Percentiles rank a stretch among this genome's conserved stretches.
Conservation (phyloP, 129 eudicot genomes). For the Glebionis coronaria region DNA sequence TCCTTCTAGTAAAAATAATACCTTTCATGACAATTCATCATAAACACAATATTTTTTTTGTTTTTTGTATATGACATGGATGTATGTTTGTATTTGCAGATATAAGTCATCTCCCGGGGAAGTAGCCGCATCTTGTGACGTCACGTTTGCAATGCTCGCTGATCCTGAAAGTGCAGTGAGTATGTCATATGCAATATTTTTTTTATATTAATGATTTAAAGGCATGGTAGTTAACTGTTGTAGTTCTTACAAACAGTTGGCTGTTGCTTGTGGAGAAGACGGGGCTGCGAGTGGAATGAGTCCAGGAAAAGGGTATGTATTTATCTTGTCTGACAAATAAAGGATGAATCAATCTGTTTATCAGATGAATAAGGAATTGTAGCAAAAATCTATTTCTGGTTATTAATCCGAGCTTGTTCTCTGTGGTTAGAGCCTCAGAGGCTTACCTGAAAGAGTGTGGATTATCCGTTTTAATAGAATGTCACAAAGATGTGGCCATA, state of each 20-base stretch:
- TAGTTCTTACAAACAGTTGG: constrained; percentile 41
- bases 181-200: constrained; percentile 29
- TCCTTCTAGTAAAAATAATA: too few relatives aligned
- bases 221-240: constrained; percentile 16
- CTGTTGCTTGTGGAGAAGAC: constrained; percentile 83
- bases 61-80: too few relatives aligned
- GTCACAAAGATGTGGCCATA: too few relatives aligned
- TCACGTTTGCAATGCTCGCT: constrained; percentile 98
- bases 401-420: neutral
- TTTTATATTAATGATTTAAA: neutral
- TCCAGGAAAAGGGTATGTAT: constrained; percentile 84
- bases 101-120: constrained; percentile 80
- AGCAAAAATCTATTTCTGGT: constrained; percentile 9
- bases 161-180: constrained; percentile 99
- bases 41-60: neutral
- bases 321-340: neutral
- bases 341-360: neutral
- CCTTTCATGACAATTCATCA: neutral
- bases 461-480: too few relatives aligned
- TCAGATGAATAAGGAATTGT: constrained; percentile 11
- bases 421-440: neutral
- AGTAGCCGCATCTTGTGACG: constrained; percentile 92
- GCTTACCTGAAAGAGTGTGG: too few relatives aligned
- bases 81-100: constrained; percentile 29
- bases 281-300: constrained; percentile 91